These are phyloP conservation scores for Populus simonii DNA, from an alignment of 345 rosid genomes.

Conservation along the genomic window DNA sequence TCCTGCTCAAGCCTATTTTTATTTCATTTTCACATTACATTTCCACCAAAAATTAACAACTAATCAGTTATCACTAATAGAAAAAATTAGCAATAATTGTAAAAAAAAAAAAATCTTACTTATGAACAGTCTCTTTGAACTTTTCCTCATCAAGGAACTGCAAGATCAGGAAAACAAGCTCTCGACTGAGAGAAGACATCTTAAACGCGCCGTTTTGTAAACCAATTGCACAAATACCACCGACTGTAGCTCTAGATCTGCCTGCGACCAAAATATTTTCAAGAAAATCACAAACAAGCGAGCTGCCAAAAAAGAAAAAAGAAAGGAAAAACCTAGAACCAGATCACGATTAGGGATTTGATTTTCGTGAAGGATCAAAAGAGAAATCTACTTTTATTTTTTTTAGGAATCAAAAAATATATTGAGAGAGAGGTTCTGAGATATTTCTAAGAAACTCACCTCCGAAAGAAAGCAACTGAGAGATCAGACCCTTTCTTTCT, in stretches of 20 bases:
- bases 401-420: conserved; percentile 24
- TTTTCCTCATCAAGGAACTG: conserved; percentile 99
- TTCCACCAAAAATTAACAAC: conserved; percentile 26
- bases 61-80: background rate
- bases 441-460: conserved; percentile 43
- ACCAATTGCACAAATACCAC: conserved; percentile 28
- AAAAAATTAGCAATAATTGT: background rate
- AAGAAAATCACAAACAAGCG: background rate
- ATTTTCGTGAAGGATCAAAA: background rate
- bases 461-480: conserved; percentile 17
- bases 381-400: conserved; percentile 6
- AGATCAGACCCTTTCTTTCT: conserved; percentile 25
- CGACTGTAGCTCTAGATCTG: conserved; percentile 62
- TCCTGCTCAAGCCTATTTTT: conserved; percentile 89
- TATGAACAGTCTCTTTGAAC: conserved; percentile 98
- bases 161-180: conserved; percentile 95
- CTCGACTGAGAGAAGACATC: conserved; percentile 99
- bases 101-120: conserved; percentile 38
- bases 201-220: conserved; percentile 35
- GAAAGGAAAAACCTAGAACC: background rate
- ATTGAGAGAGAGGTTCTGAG: conserved; percentile 1
- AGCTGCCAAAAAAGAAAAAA: conserved; percentile 1
- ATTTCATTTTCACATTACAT: background rate
- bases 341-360: background rate
- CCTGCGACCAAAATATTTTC: conserved; percentile 31